phyloP scores from a whole-genome alignment of 192 early-diverging fungal genomes.

The Coemansia sp. region DNA sequence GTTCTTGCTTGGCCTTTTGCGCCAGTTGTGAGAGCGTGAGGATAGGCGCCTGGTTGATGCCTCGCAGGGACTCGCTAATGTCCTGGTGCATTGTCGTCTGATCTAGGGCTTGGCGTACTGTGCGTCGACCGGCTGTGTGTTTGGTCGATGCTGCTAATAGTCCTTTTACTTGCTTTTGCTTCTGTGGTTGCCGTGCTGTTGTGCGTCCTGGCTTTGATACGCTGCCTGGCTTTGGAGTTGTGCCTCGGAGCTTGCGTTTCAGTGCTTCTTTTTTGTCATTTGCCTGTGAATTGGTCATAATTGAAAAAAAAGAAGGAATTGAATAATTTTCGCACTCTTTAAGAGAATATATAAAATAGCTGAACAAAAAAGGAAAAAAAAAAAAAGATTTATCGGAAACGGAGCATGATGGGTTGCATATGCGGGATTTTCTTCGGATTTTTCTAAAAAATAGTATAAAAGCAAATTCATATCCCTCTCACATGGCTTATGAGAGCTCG shows the following conservation, averaged over 20 bases:
- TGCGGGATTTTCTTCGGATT: too few relatives aligned
- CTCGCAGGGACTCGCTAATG: conserved; percentile 39
- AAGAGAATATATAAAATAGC: neutral
- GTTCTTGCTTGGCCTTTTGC: conserved; percentile 24
- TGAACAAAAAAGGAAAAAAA: neutral
- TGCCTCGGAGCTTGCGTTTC: conserved; percentile 31
- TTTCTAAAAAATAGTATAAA: too few relatives aligned
- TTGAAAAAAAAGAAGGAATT: neutral
- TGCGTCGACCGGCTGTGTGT: conserved; percentile 40
- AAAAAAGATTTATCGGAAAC: too few relatives aligned
- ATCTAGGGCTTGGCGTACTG: conserved; percentile 34
- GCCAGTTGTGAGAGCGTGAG: conserved; percentile 23
- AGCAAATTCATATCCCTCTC: too few relatives aligned
- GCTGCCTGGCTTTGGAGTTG: neutral
- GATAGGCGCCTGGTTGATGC: conserved; percentile 27
- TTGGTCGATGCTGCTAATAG: conserved; percentile 23
- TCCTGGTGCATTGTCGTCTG: conserved; percentile 9
- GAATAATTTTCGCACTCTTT: too few relatives aligned
- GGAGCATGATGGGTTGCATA: too few relatives aligned
- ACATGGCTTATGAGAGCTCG: too few relatives aligned
- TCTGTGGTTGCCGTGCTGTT: conserved; percentile 11
- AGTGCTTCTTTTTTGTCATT: conserved; percentile 18
- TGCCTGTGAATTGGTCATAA: conserved; percentile 5
- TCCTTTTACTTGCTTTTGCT: conserved; percentile 11
- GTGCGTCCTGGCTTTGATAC: neutral